Percentiles rank a stretch among this genome's conserved stretches.
Evolutionary conservation across 345 rosid genomes (phyloP).

Genomic region (Eucalyptus shirleyi): DNA sequence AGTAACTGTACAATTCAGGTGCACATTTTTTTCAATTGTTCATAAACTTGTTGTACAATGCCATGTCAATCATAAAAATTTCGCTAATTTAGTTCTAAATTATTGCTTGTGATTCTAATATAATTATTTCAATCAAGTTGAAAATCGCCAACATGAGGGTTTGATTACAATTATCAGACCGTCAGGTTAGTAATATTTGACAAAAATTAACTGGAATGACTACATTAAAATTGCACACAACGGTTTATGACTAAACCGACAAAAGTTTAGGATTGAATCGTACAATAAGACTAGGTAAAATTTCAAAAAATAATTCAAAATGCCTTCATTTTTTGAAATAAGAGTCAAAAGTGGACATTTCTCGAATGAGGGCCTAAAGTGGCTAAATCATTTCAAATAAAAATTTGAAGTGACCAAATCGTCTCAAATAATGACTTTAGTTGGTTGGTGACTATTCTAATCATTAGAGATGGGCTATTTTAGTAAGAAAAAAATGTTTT

Average conservation of each 20-base stretch:
- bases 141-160: background rate
- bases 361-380: too few species aligned
- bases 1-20: rapidly evolving
- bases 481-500: too few species aligned
- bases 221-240: background rate
- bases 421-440: rapidly evolving
- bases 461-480: too few species aligned
- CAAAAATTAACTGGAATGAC: background rate
- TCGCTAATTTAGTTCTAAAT: background rate
- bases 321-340: too few species aligned
- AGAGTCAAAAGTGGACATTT: rapidly evolving
- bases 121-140: background rate
- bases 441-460: rapidly evolving
- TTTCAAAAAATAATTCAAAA: too few species aligned
- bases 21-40: background rate
- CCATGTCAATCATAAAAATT: background rate
- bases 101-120: rapidly evolving
- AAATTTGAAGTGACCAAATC: too few species aligned
- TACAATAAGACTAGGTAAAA: background rate
- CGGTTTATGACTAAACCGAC: rapidly evolving
- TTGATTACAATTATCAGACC: rapidly evolving
- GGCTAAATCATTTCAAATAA: too few species aligned
- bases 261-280: background rate
- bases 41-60: background rate
- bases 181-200: rapidly evolving